Evolutionary conservation across 2,329 filamentous ascomycete genomes (phyloP).

Genomic region (Lachnellula subtilissima): DNA sequence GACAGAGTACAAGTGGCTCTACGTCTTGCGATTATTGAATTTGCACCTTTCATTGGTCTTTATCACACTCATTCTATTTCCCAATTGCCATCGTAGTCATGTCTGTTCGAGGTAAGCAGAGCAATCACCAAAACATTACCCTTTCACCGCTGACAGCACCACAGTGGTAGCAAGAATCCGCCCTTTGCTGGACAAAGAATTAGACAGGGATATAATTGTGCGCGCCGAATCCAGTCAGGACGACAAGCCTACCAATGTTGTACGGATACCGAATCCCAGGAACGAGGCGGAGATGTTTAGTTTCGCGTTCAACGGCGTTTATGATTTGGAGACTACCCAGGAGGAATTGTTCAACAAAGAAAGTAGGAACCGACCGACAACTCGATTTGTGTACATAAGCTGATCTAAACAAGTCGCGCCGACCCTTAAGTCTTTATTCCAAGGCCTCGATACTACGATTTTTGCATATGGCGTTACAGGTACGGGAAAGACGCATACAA

Average conservation of each 20-base stretch:
- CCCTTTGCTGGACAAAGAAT: constrained; percentile 79
- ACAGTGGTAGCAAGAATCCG: constrained; percentile 87
- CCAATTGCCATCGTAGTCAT: constrained; percentile 13
- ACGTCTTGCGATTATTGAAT: neutral
- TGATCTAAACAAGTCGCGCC: constrained; percentile 62
- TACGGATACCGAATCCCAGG: constrained; percentile 91
- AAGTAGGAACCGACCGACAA: constrained; percentile 48
- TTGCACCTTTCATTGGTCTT: constrained; percentile 6
- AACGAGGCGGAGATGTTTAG: constrained; percentile 87
- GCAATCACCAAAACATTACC: neutral
- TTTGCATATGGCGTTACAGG: constrained; percentile 93
- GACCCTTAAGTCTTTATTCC: constrained; percentile 86
- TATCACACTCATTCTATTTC: constrained; percentile 10
- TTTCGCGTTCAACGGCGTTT: constrained; percentile 92
- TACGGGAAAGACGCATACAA: constrained; percentile 92
- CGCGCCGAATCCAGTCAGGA: constrained; percentile 57
- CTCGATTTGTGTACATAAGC: neutral
- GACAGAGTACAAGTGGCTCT: constrained; percentile 17
- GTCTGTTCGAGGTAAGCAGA: constrained; percentile 24
- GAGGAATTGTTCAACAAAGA: constrained; percentile 85
- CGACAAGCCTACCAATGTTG: constrained; percentile 59
- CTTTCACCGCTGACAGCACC: constrained; percentile 43
- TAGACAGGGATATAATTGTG: constrained; percentile 84
- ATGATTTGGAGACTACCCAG: constrained; percentile 74
- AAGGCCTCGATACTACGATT: constrained; percentile 80